These are phyloP conservation scores for Thuidium tamariscinum DNA, from an alignment of 225 moss, liverwort and hornwort species.

Conservation along the genomic window DNA sequence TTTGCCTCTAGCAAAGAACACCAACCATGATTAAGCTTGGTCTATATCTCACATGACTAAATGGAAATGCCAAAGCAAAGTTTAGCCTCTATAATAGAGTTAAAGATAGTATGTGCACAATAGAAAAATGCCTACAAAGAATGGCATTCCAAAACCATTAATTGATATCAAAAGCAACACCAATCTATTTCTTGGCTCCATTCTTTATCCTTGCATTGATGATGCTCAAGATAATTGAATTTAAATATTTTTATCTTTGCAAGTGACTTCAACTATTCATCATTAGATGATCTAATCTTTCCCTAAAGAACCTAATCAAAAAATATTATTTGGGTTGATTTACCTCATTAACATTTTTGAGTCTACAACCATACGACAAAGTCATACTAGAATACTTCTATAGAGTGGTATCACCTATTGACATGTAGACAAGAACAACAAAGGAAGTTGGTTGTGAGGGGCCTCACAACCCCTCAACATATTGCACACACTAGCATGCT, in stretches of 20 bases:
- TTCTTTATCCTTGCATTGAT: not conserved
- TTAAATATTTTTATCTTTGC: not conserved
- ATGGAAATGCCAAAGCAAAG: not conserved
- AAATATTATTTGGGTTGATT: not conserved
- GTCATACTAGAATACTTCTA: not conserved
- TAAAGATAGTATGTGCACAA: not conserved
- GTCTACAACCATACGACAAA: not conserved
- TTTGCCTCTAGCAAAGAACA: no score
- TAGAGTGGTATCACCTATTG: not conserved
- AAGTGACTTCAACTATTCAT: not conserved
- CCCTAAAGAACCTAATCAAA: not conserved
- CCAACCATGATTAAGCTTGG: no score
- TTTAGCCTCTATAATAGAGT: accelerated
- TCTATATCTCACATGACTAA: accelerated
- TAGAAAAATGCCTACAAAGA: accelerated
- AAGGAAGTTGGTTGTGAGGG: no score
- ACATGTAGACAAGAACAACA: not conserved
- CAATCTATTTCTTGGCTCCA: not conserved
- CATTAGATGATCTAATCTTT: not conserved
- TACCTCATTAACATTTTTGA: not conserved
- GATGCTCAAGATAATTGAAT: not conserved
- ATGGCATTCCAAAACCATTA: not conserved
- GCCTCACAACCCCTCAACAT: no score
- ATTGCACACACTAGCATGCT: no score
- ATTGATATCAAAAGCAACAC: accelerated